A percentile compares a stretch with the other conserved stretches of the same genome.
These are phyloP conservation scores for Albatrellus ellisii DNA, from an alignment of 768 basidiomycete species.

Conservation along the genomic window DNA sequence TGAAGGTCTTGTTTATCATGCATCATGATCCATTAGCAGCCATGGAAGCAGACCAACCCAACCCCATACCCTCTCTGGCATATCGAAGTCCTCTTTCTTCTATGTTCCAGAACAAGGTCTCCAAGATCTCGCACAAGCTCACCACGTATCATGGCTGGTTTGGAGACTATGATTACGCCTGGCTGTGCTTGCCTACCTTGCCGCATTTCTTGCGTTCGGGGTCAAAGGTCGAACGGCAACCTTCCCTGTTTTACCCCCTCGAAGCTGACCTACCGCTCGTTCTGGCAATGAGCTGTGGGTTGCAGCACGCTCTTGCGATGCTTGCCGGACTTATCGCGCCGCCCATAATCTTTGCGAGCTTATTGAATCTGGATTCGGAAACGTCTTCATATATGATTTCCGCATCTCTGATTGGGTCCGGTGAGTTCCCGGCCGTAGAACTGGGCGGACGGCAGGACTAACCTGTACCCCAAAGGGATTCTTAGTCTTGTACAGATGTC, in stretches of 20 bases:
- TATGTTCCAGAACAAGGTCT: no score
- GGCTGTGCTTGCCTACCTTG: conserved; percentile 55
- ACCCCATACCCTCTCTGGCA: no score
- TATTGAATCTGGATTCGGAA: conserved; percentile 41
- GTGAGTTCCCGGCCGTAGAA: conserved; percentile 23
- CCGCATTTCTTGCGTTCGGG: conserved; percentile 33
- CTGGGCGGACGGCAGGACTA: neutral
- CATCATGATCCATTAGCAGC: no score
- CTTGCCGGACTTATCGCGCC: conserved; percentile 74
- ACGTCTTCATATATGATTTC: conserved; percentile 72
- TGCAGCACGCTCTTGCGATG: conserved; percentile 74
- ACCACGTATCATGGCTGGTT: conserved; percentile 58
- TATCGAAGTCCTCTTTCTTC: no score
- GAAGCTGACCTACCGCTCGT: conserved; percentile 60
- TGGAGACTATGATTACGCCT: conserved; percentile 70
- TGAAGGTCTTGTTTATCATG: no score
- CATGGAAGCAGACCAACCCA: no score
- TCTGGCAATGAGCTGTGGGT: conserved; percentile 59
- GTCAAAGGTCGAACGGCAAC: conserved; percentile 17
- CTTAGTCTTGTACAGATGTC: conserved; percentile 74
- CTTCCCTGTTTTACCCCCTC: conserved; percentile 66
- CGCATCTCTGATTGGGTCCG: conserved; percentile 67
- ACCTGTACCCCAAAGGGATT: conserved; percentile 35
- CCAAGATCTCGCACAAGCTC: conserved; percentile 22
- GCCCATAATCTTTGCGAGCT: conserved; percentile 64